These are phyloP conservation scores for Basidiobolus heterosporus DNA, from an alignment of 371 early-diverging fungal genomes.

Conservation along the genomic window DNA sequence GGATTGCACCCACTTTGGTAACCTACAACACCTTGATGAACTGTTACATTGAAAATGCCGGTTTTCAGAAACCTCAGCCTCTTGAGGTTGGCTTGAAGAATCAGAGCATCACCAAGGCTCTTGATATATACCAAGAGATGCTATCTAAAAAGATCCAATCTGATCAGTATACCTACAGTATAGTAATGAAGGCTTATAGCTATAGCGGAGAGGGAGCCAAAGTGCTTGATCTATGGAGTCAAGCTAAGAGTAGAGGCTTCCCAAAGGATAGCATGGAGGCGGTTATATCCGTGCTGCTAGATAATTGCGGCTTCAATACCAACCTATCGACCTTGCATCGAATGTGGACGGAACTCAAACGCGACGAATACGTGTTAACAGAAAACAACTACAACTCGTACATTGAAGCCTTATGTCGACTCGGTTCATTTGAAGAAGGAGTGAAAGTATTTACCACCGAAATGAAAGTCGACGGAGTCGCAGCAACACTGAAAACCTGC, in stretches of 20 bases:
- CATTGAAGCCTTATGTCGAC: neutral
- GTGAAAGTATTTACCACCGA: too few species aligned
- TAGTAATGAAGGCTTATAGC: constrained; percentile 1
- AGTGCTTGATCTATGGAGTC: neutral
- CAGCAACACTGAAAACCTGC: too few species aligned
- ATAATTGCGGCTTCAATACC: neutral
- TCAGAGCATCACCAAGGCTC: too few species aligned
- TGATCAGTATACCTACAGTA: neutral
- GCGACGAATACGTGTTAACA: neutral
- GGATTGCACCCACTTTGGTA: too few species aligned
- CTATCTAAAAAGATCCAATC: neutral
- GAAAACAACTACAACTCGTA: constrained; percentile 1
- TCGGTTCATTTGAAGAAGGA: too few species aligned
- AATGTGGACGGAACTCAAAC: neutral
- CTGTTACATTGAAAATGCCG: too few species aligned
- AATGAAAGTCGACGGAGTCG: too few species aligned
- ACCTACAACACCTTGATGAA: too few species aligned
- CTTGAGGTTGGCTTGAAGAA: too few species aligned
- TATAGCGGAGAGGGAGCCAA: neutral
- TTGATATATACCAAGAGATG: neutral
- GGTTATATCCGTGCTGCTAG: neutral
- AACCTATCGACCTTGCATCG: neutral
- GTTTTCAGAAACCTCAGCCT: too few species aligned
- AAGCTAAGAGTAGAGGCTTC: neutral
- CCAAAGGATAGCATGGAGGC: neutral